Base-by-base conservation (phyloP, 495 filamentous ascomycete species). In the Tuber melanosporum region DNA sequence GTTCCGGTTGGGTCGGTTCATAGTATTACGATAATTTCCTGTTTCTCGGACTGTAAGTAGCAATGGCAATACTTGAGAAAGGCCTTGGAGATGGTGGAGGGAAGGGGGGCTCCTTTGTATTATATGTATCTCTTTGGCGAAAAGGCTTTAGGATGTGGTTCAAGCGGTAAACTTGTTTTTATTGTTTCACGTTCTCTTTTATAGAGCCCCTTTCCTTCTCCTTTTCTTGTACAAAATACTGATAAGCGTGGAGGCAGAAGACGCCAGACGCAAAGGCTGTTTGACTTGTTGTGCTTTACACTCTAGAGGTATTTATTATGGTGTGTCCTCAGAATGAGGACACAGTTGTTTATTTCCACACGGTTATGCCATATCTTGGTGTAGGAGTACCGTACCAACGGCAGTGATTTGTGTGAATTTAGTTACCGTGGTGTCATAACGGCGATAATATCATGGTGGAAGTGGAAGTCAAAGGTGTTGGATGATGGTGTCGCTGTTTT, bases 1-100 rank as follows among this genome's bases (percentile, higher is more conserved):
- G 26, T 66, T 36, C 26, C 36, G 14, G 26, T 36, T 36, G 57
- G 57, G 32, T 5, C 14, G 26, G 57, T 66, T 36, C 32, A 66
- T 66, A 66, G 57, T 66, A 66, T 66, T 66, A 66, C 57, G 57
- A 66, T 66, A 66, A 66, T 66, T 62, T 66, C 57, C 57, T 26
- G 14, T 32, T 66, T 66, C 57, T 36, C 57, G 57, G 57, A 66
- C 32, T 66, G 57, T 66, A 62, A 26, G 52, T 32, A 66, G 57
- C 57, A 66, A n/a, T 66, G 57, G n/a, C 57, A 32, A 32, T 26
- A 32, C 57, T 17, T 32, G 57, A 17, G 15, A 26, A 66, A 32
- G n/a, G 17, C 57, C n/a, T 15, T 32, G 57, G 57, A n/a, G 57
- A 57, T 26, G 22, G 57, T 66, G 57, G 57, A 12, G n/a, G n/a